Conservation (phyloP, 345 rosid genomes). For the Chamaenerion angustifolium region DNA sequence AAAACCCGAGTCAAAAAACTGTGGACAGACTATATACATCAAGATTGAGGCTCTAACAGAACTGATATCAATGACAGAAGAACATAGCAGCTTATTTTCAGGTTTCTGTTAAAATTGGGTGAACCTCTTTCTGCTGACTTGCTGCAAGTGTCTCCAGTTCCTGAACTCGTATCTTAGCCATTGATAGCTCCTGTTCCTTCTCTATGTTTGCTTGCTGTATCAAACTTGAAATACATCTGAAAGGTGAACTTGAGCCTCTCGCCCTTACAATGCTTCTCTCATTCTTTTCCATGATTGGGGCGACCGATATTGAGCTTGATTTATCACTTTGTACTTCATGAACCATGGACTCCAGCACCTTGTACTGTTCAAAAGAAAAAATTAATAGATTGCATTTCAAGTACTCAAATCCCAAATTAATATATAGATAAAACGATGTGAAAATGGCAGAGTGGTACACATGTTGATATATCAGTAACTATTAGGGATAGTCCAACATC, state of each 20-base stretch:
- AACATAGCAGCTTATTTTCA: conserved; percentile 2
- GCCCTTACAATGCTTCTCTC: conserved; percentile 42
- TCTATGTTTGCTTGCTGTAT: conserved; percentile 79
- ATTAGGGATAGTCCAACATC: too few species aligned
- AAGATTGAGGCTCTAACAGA: not conserved
- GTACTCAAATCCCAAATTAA: too few species aligned
- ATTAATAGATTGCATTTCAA: not conserved
- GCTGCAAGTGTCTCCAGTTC: conserved; percentile 54
- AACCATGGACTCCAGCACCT: conserved; percentile 65
- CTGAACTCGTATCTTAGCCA: conserved; percentile 45
- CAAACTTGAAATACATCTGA: conserved; percentile 76
- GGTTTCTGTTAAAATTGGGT: too few species aligned
- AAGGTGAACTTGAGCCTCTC: conserved; percentile 90
- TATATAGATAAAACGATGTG: too few species aligned
- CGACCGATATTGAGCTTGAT: conserved; percentile 28
- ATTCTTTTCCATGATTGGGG: conserved; percentile 25
- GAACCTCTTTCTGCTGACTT: conserved; percentile 69
- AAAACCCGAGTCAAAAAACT: not conserved
- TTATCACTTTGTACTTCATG: conserved; percentile 40
- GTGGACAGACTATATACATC: not conserved
- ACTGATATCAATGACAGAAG: not conserved
- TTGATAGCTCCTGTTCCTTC: conserved; percentile 68
- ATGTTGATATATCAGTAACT: too few species aligned
- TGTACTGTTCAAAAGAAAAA: conserved; percentile 38
- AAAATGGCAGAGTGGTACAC: too few species aligned